Conservation (phyloP, 2,329 filamentous ascomycete genomes). For the Fusarium praegraminearum region DNA sequence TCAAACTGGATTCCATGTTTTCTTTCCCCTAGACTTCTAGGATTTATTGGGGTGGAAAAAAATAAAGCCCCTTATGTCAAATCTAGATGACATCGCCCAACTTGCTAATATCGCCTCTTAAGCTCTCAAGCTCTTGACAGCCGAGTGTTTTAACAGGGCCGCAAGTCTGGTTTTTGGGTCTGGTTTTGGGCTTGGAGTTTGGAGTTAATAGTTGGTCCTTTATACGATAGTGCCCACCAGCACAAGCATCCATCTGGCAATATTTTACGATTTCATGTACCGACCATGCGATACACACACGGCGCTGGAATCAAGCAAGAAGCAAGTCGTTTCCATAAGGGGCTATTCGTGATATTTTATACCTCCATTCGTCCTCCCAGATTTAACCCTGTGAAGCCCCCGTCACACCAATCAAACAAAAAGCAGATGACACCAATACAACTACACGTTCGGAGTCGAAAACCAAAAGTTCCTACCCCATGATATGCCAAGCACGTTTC, state of each 20-base stretch:
- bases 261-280: neutral
- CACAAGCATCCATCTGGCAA: neutral
- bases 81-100: neutral
- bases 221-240: neutral
- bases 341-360: conserved; percentile 37
- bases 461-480: conserved; percentile 35
- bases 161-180: neutral
- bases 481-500: conserved; percentile 44
- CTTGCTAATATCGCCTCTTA: neutral
- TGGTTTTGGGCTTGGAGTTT: conserved; percentile 36
- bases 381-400: conserved; percentile 16
- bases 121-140: neutral
- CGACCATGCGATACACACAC: neutral
- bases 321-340: neutral
- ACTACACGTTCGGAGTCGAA: conserved; percentile 41
- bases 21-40: neutral
- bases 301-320: neutral
- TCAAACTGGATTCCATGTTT: neutral
- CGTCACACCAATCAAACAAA: neutral
- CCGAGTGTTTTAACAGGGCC: neutral
- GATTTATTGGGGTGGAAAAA: neutral
- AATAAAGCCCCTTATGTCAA: neutral
- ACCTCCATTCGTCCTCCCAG: conserved; percentile 23
- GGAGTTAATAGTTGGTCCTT: conserved; percentile 18
- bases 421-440: conserved; percentile 35